A percentile compares a stretch with the other conserved stretches of the same genome.
Conservation (phyloP, 139 green algal genomes). For the Chlorella sp. region DNA sequence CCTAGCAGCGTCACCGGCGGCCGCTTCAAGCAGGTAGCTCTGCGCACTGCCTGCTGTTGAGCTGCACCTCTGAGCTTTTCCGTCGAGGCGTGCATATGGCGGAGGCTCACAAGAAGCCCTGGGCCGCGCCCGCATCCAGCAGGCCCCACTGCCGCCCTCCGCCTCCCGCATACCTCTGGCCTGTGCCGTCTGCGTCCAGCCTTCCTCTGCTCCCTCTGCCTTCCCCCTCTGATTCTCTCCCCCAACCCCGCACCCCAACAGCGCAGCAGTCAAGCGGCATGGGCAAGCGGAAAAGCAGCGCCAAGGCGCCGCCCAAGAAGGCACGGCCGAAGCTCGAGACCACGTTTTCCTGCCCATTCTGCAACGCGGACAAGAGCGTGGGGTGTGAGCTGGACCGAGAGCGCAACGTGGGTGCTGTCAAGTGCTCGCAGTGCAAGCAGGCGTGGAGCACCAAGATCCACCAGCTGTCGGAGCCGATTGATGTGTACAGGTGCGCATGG, state of each 20-base stretch:
- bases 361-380: conserved; percentile 72
- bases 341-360: conserved; percentile 76
- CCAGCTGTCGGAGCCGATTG: conserved; percentile 60
- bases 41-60: too few species aligned
- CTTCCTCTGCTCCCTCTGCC: background rate
- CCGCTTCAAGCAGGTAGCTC: background rate
- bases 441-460: conserved; percentile 51
- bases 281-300: conserved; percentile 73
- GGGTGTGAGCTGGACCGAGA: conserved; percentile 62
- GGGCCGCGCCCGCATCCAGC: background rate
- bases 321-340: conserved; percentile 63
- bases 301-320: conserved; percentile 72
- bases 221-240: too few species aligned
- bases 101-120: background rate
- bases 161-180: background rate
- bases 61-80: too few species aligned
- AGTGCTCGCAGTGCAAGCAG: conserved; percentile 46
- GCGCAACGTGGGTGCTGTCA: conserved; percentile 41
- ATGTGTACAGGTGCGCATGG: conserved; percentile 59
- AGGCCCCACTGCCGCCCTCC: background rate
- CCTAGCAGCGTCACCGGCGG: background rate
- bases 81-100: too few species aligned
- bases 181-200: background rate
- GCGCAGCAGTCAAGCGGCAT: conserved; percentile 34
- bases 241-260: background rate